phyloP scores from a whole-genome alignment of 2,329 filamentous ascomycete genomes.

The Colletotrichum sp. region DNA sequence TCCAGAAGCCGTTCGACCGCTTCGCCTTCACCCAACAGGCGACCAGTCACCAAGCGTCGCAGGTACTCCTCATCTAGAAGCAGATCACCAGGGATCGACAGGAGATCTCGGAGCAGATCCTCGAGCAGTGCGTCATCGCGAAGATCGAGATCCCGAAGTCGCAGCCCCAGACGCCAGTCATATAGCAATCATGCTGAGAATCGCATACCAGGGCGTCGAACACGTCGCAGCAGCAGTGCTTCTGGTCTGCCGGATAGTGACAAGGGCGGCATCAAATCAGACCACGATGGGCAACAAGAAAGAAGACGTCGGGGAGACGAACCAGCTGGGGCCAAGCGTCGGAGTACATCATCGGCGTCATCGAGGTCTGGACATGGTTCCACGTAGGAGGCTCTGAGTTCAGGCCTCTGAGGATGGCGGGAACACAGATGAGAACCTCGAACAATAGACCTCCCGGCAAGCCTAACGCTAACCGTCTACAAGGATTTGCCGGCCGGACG shows the following conservation, averaged over 20 bases:
- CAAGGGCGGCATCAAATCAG: background rate
- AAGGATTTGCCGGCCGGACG: slow-evolving; percentile 21
- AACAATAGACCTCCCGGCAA: slow-evolving; percentile 25
- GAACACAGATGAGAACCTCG: slow-evolving; percentile 35
- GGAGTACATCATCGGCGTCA: slow-evolving; percentile 58
- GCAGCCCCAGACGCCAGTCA: slow-evolving; percentile 33
- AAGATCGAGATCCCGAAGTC: slow-evolving; percentile 43
- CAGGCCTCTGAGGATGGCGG: background rate
- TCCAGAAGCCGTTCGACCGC: slow-evolving; percentile 30
- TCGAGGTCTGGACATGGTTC: slow-evolving; percentile 39
- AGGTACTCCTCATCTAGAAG: slow-evolving; percentile 55
- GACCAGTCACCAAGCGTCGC: slow-evolving; percentile 53
- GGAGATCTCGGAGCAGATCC: slow-evolving; percentile 35
- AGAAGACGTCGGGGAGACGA: background rate
- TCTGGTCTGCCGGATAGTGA: background rate
- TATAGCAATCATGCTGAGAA: background rate
- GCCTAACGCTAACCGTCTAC: slow-evolving; percentile 35
- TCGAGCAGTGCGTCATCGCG: slow-evolving; percentile 44
- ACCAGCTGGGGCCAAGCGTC: slow-evolving; percentile 37
- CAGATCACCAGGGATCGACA: slow-evolving; percentile 44
- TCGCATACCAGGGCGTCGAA: slow-evolving; percentile 10
- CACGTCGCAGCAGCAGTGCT: background rate
- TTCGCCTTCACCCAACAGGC: slow-evolving; percentile 40
- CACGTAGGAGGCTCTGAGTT: background rate
- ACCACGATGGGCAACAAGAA: background rate